These are phyloP conservation scores for Penicillium corylophilum DNA, from an alignment of 2,329 filamentous ascomycete genomes.

Conservation along the genomic window DNA sequence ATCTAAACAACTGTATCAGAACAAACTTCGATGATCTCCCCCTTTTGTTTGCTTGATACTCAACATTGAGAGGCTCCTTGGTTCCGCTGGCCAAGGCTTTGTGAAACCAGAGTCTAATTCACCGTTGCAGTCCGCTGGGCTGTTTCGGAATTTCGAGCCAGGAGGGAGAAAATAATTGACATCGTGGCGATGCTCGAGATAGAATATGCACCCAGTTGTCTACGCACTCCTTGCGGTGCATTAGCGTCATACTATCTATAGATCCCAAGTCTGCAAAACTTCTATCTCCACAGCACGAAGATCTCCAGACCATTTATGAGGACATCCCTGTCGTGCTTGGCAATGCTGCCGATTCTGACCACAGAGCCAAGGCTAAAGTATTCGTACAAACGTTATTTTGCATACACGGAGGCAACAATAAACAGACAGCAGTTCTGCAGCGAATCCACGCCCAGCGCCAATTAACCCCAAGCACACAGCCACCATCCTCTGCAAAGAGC, in stretches of 20 bases:
- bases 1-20: neutral
- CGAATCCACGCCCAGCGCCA: neutral
- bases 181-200: neutral
- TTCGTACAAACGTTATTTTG: neutral
- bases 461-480: slow-evolving; percentile 7
- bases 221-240: neutral
- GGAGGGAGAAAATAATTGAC: neutral
- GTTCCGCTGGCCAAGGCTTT: neutral
- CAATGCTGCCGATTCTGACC: neutral
- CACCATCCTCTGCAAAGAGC: neutral
- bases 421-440: neutral
- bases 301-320: slow-evolving; percentile 1
- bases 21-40: neutral
- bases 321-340: slow-evolving; percentile 12
- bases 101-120: neutral
- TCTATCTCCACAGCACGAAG: slow-evolving; percentile 1
- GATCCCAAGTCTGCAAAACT: neutral
- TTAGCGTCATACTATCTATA: neutral
- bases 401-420: neutral
- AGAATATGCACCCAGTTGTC: neutral
- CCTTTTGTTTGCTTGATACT: neutral
- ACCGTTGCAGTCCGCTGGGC: neutral
- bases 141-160: neutral
- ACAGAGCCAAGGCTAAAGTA: slow-evolving; percentile 4
- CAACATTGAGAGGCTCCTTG: neutral